Evolutionary conservation across 306 rosid genomes (phyloP), one percentile per base, ranked within the genome.

Genomic region (Vigna unguiculata): DNA sequence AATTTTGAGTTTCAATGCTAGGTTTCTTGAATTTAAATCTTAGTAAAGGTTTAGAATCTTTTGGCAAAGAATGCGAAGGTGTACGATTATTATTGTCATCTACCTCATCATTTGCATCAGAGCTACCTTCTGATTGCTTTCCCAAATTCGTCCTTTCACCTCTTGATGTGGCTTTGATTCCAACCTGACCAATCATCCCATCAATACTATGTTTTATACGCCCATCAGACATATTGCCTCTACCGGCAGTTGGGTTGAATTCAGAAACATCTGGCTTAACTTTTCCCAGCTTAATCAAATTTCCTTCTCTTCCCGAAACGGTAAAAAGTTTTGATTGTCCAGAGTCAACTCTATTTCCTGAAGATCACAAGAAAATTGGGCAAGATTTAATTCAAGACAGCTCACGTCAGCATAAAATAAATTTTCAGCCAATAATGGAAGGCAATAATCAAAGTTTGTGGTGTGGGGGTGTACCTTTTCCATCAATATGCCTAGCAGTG

Each of bases 21-120:
- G 98, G 96, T 73, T 87, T 96, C 87, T 89, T 89, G 60, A 96
- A 87, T 83, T 96, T 96, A 69, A 96, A 85, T 89, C 77, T 87
- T 84, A 96, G 79, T 55, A 88, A 66, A 52, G 98, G 93, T 78
- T 91, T 96, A 16, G 88, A 65, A 71, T 96, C 98, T 86, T 85
- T 96, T 11, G 97, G 89, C 75, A 87, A 78, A 69, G 94, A 87
- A 54, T 82, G 80, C 59, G 86, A 87, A 4, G 81, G 85, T 28
- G 86, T 79, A 54, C 83, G 88, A 78, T 77, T 81, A 72, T 58
- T 47, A 32, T 86, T 88, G 53, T 83, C 88, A 69, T 81, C 83
- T 61, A 73, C 78, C 40, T 81, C 97, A 9, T 75, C 79, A 71
- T 52, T 32, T 57, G 75, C 71, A 58, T 80, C 93, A 75, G 89